phyloP scores from a whole-genome alignment of 495 filamentous ascomycete genomes.

The Hypoxylon rickii region DNA sequence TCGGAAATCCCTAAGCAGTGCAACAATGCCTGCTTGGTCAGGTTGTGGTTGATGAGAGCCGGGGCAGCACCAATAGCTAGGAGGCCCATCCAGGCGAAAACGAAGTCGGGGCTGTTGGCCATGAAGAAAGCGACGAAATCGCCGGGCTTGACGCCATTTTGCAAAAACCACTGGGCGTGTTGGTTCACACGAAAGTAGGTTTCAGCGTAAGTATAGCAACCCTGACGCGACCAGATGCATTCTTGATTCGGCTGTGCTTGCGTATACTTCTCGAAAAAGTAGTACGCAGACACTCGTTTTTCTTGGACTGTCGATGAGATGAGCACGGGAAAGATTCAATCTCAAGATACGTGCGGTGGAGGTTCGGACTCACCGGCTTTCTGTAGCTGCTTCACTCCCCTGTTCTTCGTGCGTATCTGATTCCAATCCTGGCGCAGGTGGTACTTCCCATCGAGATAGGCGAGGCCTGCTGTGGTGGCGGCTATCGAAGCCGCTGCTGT shows the following conservation, averaged over 20 bases:
- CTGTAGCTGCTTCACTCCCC: constrained; percentile 44
- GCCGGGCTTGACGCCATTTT: constrained; percentile 61
- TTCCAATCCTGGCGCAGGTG: constrained; percentile 64
- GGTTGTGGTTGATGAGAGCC: constrained; percentile 76
- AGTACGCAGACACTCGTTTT: constrained; percentile 64
- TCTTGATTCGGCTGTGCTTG: constrained; percentile 51
- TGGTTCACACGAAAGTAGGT: constrained; percentile 59
- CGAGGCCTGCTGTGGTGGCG: constrained; percentile 53
- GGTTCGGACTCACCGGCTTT: constrained; percentile 31
- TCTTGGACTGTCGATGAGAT: constrained; percentile 44
- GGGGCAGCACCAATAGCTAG: constrained; percentile 70
- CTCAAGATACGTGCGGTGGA: background rate
- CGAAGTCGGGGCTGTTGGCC: constrained; percentile 69
- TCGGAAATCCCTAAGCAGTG: constrained; percentile 70
- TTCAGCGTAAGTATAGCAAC: constrained; percentile 66
- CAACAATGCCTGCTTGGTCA: constrained; percentile 65
- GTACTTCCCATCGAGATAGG: constrained; percentile 75
- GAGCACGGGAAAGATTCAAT: background rate
- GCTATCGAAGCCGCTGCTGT: constrained; percentile 61
- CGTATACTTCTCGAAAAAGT: constrained; percentile 64
- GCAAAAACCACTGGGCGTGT: constrained; percentile 68
- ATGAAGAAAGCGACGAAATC: constrained; percentile 73
- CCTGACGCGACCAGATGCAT: constrained; percentile 69
- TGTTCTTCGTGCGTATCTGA: constrained; percentile 38
- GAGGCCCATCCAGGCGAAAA: constrained; percentile 65